phyloP scores from a whole-genome alignment of 1,284 basidiomycete species.

The Cutaneotrichosporon dermatis region DNA sequence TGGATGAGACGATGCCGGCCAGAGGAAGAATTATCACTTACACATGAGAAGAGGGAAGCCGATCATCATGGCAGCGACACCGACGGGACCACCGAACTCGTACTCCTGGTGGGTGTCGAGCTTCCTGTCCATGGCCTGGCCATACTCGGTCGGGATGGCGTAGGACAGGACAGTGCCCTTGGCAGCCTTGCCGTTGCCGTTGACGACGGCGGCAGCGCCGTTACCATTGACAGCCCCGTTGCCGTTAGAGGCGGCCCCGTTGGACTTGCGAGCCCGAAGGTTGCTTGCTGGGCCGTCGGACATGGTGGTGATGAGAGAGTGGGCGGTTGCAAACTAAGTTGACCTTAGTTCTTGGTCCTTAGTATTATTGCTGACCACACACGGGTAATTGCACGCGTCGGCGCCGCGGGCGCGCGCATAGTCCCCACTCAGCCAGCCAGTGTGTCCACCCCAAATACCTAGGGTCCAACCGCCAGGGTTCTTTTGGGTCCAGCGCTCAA shows the following conservation, averaged over 20 bases:
- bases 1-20: no score
- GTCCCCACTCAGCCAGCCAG: no score
- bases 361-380: no score
- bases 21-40: slow-evolving; percentile 22
- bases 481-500: no score
- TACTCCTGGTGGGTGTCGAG: slow-evolving; percentile 71
- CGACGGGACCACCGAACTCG: slow-evolving; percentile 92
- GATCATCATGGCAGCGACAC: slow-evolving; percentile 88
- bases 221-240: neutral
- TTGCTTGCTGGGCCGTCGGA: slow-evolving; percentile 19
- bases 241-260: slow-evolving; percentile 4
- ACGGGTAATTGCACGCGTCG: no score
- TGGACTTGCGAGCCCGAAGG: slow-evolving; percentile 28
- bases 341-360: no score
- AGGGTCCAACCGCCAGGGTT: no score
- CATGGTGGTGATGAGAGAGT: neutral
- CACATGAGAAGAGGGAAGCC: slow-evolving; percentile 67
- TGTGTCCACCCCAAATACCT: no score
- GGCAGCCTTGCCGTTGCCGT: slow-evolving; percentile 9
- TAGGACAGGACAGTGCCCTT: slow-evolving; percentile 23
- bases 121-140: slow-evolving; percentile 63
- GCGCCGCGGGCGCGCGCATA: no score
- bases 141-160: slow-evolving; percentile 56
- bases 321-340: neutral
- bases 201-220: neutral